Base-by-base conservation (phyloP, 176 grass and related monocot species). In the Carex littledalei region DNA sequence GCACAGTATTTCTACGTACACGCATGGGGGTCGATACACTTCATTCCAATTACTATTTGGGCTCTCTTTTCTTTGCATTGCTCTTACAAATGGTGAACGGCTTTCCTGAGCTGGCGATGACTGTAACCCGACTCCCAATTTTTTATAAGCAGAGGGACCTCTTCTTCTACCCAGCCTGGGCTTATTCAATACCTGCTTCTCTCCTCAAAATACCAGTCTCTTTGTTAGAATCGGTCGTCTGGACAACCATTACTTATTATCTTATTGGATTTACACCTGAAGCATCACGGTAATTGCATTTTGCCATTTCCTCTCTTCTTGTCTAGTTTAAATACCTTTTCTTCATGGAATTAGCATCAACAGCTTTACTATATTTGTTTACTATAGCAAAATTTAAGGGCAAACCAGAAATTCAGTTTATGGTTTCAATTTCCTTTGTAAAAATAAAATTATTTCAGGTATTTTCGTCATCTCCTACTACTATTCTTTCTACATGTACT, bases 81-180 rank as follows among this genome's bases (percentile, higher is more conserved):
- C 9, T 94, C 6, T 43, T 97, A 41, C 55, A 88, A 22, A 86
- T 93, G 89, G 90, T 94, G 22, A 97, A 97, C 71, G 92, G 90
- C 73, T 88, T 91, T 34, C 92, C 94, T 39, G 94, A 97, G 43
- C 21, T 97, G 26, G 66, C 90, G 9, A 88, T 97, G 92, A 85
- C 94, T 45, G 29, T 90, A 78, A 80, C 67, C 6, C 88, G 92
- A 88, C 84, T 93, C 3, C 92, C 94, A 14, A 86, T 91, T 21
- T 97, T 97, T 43, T 97, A 90, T 84, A 94, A 90, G 78, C 94
- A 97, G 77, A 89, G 92, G 78, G 87, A 97, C 41, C 60, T 88
- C 41, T 89, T 88, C 84, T 93, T 97, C 84, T 97, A 93, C 84
- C 94, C 94, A 18, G 86, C 90, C 41, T 97, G 94, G 94, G 89